phyloP scores from a whole-genome alignment of 805 yeast genomes.

The Wickerhamomyces xylosicus region DNA sequence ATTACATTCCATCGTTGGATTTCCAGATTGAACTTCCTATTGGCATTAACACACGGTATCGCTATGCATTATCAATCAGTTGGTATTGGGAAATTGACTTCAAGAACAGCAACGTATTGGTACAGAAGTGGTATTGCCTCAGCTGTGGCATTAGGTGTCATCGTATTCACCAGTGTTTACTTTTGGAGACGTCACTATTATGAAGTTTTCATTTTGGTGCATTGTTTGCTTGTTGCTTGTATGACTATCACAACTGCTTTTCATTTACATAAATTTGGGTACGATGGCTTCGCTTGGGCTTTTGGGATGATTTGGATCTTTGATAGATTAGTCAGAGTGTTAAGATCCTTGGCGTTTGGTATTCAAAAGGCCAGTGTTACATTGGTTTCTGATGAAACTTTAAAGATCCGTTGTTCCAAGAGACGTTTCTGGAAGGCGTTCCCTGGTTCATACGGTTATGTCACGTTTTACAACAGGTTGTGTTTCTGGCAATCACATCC shows the following conservation, averaged over 20 bases:
- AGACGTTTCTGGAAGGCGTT: constrained; percentile 38
- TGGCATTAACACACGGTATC: constrained; percentile 14
- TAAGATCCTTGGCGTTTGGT: constrained; percentile 15
- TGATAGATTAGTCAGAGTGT: constrained; percentile 37
- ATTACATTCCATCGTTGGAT: constrained; percentile 58
- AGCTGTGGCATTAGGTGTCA: constrained; percentile 3
- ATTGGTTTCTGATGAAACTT: constrained; percentile 28
- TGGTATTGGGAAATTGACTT: constrained; percentile 4
- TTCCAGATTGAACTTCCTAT: constrained; percentile 32
- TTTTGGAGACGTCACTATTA: constrained; percentile 43
- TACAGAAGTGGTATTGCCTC: constrained; percentile 16
- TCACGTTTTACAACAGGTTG: constrained; percentile 41
- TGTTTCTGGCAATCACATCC: constrained; percentile 69
- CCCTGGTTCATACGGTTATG: constrained; percentile 51
- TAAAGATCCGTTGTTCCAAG: constrained; percentile 28
- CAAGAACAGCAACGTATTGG: constrained; percentile 10
- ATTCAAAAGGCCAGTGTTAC: constrained; percentile 15
- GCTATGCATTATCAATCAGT: constrained; percentile 15
- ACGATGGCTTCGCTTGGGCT: constrained; percentile 32
- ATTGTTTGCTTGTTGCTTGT: constrained; percentile 41
- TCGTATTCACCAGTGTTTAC: constrained; percentile 18
- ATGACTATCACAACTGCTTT: constrained; percentile 46
- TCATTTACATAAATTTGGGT: constrained; percentile 42
- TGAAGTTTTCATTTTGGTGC: constrained; percentile 49
- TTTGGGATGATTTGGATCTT: constrained; percentile 34